A percentile compares a stretch with the other conserved stretches of the same genome.
These are phyloP conservation scores for Hemisphaericaspora xylanilytica DNA, from an alignment of 1,139 yeast species.

Conservation along the genomic window DNA sequence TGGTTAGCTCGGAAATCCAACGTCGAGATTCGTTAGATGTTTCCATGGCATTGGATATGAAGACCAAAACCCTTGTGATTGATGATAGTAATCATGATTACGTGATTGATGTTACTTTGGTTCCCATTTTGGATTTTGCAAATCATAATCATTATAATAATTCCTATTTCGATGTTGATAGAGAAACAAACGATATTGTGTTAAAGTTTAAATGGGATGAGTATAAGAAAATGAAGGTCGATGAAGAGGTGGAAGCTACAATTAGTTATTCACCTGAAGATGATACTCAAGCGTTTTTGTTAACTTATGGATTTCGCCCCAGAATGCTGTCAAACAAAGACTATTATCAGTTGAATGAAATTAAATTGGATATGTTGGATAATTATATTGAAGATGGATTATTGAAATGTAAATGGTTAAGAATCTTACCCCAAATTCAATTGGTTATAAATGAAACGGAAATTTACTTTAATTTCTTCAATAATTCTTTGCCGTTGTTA, in stretches of 20 bases:
- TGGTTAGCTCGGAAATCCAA: neutral
- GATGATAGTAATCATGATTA: constrained; percentile 29
- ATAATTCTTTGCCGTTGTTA: constrained; percentile 17
- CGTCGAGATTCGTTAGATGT: constrained; percentile 6
- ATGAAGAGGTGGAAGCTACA: constrained; percentile 26
- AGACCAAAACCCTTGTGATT: constrained; percentile 4
- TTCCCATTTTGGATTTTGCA: constrained; percentile 66
- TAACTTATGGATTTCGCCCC: constrained; percentile 53
- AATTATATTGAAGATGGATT: constrained; percentile 8
- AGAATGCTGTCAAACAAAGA: constrained; percentile 7
- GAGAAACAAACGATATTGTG: constrained; percentile 43
- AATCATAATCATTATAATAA: constrained; percentile 52
- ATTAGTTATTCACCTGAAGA: constrained; percentile 51
- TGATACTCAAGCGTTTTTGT: constrained; percentile 45
- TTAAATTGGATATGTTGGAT: constrained; percentile 9
- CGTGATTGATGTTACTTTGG: constrained; percentile 53
- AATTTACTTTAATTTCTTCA: constrained; percentile 19
- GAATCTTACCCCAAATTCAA: constrained; percentile 26
- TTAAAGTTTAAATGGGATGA: constrained; percentile 23
- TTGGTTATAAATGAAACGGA: constrained; percentile 15
- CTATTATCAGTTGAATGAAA: constrained; percentile 16
- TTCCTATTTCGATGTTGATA: constrained; percentile 63
- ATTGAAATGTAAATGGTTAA: constrained; percentile 25
- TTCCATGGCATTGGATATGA: constrained; percentile 6
- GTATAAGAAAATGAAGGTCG: neutral